Base-by-base conservation (phyloP, 192 early-diverging fungal genomes). In the Coemansia sp. region DNA sequence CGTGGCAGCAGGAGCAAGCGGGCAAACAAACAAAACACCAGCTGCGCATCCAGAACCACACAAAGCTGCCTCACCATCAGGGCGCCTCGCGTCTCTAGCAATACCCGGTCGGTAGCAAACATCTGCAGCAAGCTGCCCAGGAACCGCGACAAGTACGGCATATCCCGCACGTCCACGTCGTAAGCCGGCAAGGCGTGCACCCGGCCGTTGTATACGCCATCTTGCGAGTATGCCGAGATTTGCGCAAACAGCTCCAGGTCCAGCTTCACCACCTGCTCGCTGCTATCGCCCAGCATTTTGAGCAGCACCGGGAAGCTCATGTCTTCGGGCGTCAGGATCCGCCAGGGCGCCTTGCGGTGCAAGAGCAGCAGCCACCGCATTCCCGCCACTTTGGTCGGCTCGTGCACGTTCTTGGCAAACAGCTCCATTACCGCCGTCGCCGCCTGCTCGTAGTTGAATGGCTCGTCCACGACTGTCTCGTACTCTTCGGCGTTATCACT, bases 341-440 rank as follows among this genome's bases (percentile, higher is more conserved):
- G 69, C 40, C 56, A 84, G 0, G 95, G 93, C 7, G 92, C 88
- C 56, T 95, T 94, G 45, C 87, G 89, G 61, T 99, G 95, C 37
- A 99, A 69, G 86, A 98, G 93, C n/a, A 94, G 63, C 10, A 99
- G 76, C 97, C 97, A 99, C 31, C 95, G 93, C 64, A 99, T 76
- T 30, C 90, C 88, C 0, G 92, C 90, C 3, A 94, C 82, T 30
- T 95, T 81, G 1, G 97, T 96, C 52, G 94, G 91, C 66, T 98
- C 96, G 51, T 91, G 87, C 51, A 92, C 89, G 66, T 97, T 90
- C 53, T 85, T 72, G 2, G 68, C 76, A 62, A 78, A 72, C 40
- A 71, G 69, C 69, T 78, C 76, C 38, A 88, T 88, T 5, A 99
- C 51, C 0, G 89, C 84, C 20, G 85, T 84, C 6, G 97, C 88